These are phyloP conservation scores for Paracoccidioides lutzii DNA, from an alignment of 2,329 filamentous ascomycete species.

Conservation along the genomic window DNA sequence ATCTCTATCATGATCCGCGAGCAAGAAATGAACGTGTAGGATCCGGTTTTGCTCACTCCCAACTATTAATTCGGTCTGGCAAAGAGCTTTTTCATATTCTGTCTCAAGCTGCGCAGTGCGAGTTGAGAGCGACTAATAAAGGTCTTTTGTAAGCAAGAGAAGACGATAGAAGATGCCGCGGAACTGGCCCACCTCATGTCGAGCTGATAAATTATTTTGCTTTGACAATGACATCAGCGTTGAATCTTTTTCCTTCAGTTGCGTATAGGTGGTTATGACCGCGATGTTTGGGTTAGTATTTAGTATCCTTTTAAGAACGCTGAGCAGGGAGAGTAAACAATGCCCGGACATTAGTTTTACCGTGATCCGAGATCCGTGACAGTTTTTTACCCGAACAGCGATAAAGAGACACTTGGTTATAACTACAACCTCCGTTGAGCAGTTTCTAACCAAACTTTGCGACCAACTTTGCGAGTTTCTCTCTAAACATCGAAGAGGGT, in stretches of 20 bases:
- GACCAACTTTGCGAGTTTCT: neutral
- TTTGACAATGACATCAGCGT: neutral
- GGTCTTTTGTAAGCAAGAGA: neutral
- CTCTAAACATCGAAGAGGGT: neutral
- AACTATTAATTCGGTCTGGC: conserved; percentile 53
- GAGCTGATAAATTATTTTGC: neutral
- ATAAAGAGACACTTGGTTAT: too few species aligned
- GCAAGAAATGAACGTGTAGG: conserved; percentile 53
- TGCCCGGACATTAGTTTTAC: neutral
- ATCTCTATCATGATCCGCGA: conserved; percentile 64
- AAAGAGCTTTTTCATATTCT: conserved; percentile 43
- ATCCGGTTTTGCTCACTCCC: conserved; percentile 65
- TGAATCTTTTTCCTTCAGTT: neutral
- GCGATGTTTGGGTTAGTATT: neutral
- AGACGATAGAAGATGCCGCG: neutral
- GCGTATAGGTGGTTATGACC: neutral
- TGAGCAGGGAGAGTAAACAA: neutral
- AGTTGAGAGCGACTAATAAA: neutral
- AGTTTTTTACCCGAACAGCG: neutral
- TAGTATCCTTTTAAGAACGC: too few species aligned
- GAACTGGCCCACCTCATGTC: neutral
- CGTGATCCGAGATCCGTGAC: neutral
- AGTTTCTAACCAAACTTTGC: neutral
- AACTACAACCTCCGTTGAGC: too few species aligned
- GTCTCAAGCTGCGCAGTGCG: neutral